Percentiles rank a stretch among this genome's conserved stretches.
Conservation (phyloP, 768 basidiomycete species). For the Phaeotremella fagi region DNA sequence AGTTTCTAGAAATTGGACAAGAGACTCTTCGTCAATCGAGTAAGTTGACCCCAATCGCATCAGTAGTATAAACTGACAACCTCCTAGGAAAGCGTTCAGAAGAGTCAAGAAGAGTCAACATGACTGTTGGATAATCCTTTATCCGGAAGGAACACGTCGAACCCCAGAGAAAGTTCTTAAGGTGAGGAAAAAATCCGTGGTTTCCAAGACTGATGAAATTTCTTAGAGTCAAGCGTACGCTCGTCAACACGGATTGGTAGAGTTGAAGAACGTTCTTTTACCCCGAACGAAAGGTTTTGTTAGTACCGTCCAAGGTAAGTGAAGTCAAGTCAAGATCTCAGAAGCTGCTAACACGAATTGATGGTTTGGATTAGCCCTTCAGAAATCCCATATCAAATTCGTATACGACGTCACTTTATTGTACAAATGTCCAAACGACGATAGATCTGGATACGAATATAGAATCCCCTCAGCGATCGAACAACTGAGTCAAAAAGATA, state of each 20-base stretch:
- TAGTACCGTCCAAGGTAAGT: constrained; percentile 27
- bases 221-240: constrained; percentile 23
- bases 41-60: no score
- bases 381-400: constrained; percentile 27
- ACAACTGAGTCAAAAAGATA: constrained; percentile 14
- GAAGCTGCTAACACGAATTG: no score
- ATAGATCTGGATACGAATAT: neutral
- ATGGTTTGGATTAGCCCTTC: constrained; percentile 14
- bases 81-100: constrained; percentile 20
- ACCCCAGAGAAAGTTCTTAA: constrained; percentile 20
- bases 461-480: constrained; percentile 17
- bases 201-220: neutral
- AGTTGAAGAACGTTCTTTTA: constrained; percentile 23
- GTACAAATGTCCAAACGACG: constrained; percentile 23
- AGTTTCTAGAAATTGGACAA: constrained; percentile 35
- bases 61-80: constrained; percentile 2
- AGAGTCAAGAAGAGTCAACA: constrained; percentile 25
- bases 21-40: constrained; percentile 21
- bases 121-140: constrained; percentile 31
- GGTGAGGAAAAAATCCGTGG: constrained; percentile 4
- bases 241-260: constrained; percentile 9
- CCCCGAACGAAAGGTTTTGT: constrained; percentile 35
- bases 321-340: no score
- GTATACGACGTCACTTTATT: constrained; percentile 34
- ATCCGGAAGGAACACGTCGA: constrained; percentile 35